A percentile compares a stretch with the other conserved stretches of the same genome.
Conservation (phyloP, 1,139 yeast species). For the Kodamaea anthophila region DNA sequence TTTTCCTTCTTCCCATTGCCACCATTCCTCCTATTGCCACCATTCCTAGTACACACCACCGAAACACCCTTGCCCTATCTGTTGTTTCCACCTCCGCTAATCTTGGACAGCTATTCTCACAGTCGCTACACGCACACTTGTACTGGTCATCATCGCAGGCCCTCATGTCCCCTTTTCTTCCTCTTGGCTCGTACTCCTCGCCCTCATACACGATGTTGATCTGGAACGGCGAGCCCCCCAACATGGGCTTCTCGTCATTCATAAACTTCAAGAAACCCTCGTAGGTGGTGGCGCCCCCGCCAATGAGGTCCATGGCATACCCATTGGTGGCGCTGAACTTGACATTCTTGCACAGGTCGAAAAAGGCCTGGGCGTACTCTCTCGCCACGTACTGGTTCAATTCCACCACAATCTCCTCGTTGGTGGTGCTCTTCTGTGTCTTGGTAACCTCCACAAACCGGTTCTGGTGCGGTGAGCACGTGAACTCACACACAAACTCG, state of each 20-base stretch:
- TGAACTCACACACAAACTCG: slow-evolving; percentile 80
- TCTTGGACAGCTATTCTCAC: slow-evolving; percentile 61
- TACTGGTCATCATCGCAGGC: not conserved
- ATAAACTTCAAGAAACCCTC: slow-evolving; percentile 72
- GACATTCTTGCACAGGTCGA: slow-evolving; percentile 80
- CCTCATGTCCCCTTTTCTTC: not conserved
- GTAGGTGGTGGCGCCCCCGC: slow-evolving; percentile 87
- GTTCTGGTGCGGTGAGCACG: slow-evolving; percentile 85
- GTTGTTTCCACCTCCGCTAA: slow-evolving; percentile 8
- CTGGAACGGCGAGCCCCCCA: slow-evolving; percentile 96
- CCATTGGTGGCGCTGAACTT: slow-evolving; percentile 95
- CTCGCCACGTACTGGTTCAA: slow-evolving; percentile 59
- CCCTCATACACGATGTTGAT: slow-evolving; percentile 59
- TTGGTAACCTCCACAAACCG: slow-evolving; percentile 62
- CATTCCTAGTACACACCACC: no score
- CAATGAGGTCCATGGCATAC: slow-evolving; percentile 91
- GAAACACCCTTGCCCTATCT: no score
- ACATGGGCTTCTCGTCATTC: slow-evolving; percentile 88
- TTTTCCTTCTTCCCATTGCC: no score
- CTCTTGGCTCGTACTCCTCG: not conserved
- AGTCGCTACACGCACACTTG: slow-evolving; percentile 87
- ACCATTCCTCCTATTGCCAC: no score
- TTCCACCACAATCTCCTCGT: slow-evolving; percentile 62
- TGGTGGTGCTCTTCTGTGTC: slow-evolving; percentile 45
- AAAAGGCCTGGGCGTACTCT: slow-evolving; percentile 57